Evolutionary conservation across 2,329 filamentous ascomycete genomes (phyloP), one percentile per base, ranked within the genome.

Genomic region (Aureobasidium sp.): DNA sequence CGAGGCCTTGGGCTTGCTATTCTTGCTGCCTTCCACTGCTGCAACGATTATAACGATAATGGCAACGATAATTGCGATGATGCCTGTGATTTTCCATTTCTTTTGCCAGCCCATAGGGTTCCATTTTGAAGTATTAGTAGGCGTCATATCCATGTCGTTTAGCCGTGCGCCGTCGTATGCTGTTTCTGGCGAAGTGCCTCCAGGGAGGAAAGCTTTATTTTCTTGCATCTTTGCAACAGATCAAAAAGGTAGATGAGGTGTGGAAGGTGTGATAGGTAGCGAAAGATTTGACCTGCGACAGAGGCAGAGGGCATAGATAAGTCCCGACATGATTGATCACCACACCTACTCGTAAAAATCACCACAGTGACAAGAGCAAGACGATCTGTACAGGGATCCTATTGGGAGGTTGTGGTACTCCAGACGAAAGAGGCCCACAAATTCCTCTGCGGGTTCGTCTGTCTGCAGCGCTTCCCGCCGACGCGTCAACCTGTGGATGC

Each of bases 21-120:
- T 51, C 47, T 65, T 65, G 11, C 62, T 65, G 20, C 68, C 70
- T 6, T 69, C 27, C 11, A 71, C 68, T 14, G 68, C 69, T 36
- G 67, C 69, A 41, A 71, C 61, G 34, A 71, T 65, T 27, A 71
- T 67, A 14, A 53, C 67, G 22, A 66, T 65, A 12, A 71, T 63
- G 8, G 68, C 41, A 14, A 67, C 44, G 9, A 68, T 52, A 1
- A 61, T 64, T 14, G 55, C 65, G 22, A 65, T 34, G 9, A 66
- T 64, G n/a, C 56, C 64, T 29, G 67, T 45, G 22, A 63, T 47
- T 8, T 65, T 66, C 37, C 63, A 66, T 45, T 63, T 49, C 61
- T 64, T 67, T 1, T 65, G 65, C 70, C 70, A 69, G 22, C 64
- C 65, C 47, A 47, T 65, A 1, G 69, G 69, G 36, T 68, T 64